Evolutionary conservation across 768 basidiomycete genomes (phyloP).

Genomic region (Agaricus sinodeliciosus): DNA sequence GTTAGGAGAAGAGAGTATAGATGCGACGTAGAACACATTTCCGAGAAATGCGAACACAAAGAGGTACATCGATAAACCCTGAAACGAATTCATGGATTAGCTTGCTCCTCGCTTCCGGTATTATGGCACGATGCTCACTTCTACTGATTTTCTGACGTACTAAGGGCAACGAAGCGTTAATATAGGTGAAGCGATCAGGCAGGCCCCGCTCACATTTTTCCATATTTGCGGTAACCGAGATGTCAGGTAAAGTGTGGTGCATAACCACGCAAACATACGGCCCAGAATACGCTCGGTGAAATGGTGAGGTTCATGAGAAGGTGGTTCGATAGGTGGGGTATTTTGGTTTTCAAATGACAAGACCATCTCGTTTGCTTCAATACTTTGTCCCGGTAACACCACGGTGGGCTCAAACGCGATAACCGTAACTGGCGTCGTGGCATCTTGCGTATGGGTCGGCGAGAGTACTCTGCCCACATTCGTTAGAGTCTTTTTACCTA

Average conservation of each 20-base stretch:
- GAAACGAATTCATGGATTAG: slow-evolving; percentile 8
- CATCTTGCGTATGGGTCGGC: neutral
- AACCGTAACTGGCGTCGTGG: neutral
- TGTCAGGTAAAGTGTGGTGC: slow-evolving; percentile 89
- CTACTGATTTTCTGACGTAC: slow-evolving; percentile 88
- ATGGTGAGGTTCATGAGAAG: slow-evolving; percentile 15
- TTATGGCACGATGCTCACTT: slow-evolving; percentile 33
- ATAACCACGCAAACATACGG: slow-evolving; percentile 90
- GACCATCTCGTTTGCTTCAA: neutral
- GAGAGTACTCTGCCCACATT: slow-evolving; percentile 45
- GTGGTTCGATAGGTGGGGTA: slow-evolving; percentile 1
- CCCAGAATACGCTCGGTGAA: slow-evolving; percentile 66
- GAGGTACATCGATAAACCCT: slow-evolving; percentile 91
- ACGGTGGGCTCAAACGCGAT: neutral
- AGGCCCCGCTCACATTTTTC: slow-evolving; percentile 77
- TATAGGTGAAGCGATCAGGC: neutral
- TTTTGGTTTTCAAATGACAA: slow-evolving; percentile 3
- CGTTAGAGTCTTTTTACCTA: slow-evolving; percentile 19
- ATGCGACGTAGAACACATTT: slow-evolving; percentile 88
- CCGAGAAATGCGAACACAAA: slow-evolving; percentile 94
- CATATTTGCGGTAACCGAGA: slow-evolving; percentile 96
- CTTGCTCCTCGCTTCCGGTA: neutral
- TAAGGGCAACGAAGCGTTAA: slow-evolving; percentile 21
- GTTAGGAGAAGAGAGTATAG: slow-evolving; percentile 75
- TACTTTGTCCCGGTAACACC: neutral